A percentile compares a stretch with the other conserved stretches of the same genome.
Evolutionary conservation across 768 basidiomycete genomes (phyloP).

Genomic region (Mycena capillaripes): DNA sequence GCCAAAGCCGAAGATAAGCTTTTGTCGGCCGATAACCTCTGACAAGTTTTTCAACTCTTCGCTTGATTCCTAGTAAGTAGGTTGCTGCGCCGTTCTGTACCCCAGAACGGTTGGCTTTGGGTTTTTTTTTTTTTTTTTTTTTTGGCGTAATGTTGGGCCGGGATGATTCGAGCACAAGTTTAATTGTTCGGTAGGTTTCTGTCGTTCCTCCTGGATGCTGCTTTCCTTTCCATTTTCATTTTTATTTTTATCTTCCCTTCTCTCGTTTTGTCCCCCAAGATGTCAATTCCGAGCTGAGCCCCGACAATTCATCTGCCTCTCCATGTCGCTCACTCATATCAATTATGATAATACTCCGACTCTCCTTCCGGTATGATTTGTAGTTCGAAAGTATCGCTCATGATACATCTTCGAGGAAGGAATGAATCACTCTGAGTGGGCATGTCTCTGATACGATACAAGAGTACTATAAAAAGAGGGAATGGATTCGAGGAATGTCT

Average conservation of each 20-base stretch:
- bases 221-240: not conserved
- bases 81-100: no score
- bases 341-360: not conserved
- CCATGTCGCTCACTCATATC: not conserved
- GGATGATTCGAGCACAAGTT: constrained; percentile 1
- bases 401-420: constrained; percentile 2
- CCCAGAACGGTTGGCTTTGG: no score
- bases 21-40: no score
- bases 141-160: no score
- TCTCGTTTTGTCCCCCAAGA: not conserved
- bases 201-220: not conserved
- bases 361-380: not conserved
- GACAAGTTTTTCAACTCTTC: no score
- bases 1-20: no score
- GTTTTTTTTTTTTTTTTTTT: no score
- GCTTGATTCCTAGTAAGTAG: no score
- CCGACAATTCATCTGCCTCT: not conserved
- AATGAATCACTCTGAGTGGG: not conserved
- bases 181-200: constrained; percentile 8
- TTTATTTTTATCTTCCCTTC: not conserved
- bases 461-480: no score
- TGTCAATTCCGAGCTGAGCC: not conserved
- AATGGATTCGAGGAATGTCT: no score
- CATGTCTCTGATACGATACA: not conserved
- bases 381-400: constrained; percentile 2